These are phyloP conservation scores for Canariomyces notabilis DNA, from an alignment of 2,329 filamentous ascomycete genomes.

Conservation along the genomic window DNA sequence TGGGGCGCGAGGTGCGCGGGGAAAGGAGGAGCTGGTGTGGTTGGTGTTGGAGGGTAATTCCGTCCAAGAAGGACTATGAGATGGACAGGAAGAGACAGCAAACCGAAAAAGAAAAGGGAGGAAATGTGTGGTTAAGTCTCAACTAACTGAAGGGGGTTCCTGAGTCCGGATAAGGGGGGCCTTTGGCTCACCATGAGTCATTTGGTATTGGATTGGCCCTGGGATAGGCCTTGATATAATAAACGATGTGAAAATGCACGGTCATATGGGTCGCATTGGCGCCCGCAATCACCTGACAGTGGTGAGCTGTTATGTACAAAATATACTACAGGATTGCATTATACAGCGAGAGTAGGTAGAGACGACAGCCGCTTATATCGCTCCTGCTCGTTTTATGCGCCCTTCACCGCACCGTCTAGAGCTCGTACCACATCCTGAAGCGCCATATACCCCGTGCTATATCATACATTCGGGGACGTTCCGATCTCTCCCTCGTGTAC, in stretches of 20 bases:
- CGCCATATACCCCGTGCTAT: background rate
- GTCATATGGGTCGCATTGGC: background rate
- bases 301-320: background rate
- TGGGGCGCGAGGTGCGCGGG: constrained; percentile 66
- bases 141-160: background rate
- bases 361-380: constrained; percentile 2
- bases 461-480: constrained; percentile 14
- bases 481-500: too few species aligned
- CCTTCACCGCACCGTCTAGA: constrained; percentile 3
- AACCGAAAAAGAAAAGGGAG: constrained; percentile 12
- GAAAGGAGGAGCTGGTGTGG: constrained; percentile 78
- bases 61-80: constrained; percentile 45
- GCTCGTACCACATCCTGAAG: background rate
- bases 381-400: constrained; percentile 1
- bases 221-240: background rate
- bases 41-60: constrained; percentile 79
- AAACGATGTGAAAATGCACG: background rate
- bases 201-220: background rate
- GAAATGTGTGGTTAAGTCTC: too few species aligned
- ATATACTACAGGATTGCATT: constrained; percentile 15
- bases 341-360: constrained; percentile 10
- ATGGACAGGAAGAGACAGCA: constrained; percentile 17
- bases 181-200: too few species aligned
- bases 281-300: background rate
- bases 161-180: too few species aligned